A percentile compares a stretch with the other conserved stretches of the same genome.
phyloP scores from a whole-genome alignment of 805 yeast species.

The Candida ovalis region DNA sequence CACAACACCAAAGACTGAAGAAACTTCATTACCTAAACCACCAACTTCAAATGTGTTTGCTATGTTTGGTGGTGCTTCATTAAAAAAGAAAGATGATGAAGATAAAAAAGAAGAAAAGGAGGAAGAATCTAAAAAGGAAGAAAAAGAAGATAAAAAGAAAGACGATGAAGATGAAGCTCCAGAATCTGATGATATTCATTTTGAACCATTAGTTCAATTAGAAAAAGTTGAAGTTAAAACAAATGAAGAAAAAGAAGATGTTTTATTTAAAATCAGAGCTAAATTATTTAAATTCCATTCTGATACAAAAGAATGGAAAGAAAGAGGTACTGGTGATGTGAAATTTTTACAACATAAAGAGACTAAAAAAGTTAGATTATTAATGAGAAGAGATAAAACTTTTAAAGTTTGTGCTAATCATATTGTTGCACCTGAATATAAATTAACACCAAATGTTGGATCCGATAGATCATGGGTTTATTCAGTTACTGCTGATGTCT shows the following conservation, averaged over 20 bases:
- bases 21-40: conserved; percentile 42
- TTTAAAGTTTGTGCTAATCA: conserved; percentile 98
- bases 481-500: conserved; percentile 86
- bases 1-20: conserved; percentile 6
- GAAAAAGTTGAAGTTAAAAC: conserved; percentile 97
- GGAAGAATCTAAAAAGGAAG: conserved; percentile 30
- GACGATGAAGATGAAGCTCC: conserved; percentile 56
- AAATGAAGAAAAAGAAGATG: conserved; percentile 88
- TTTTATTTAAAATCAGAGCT: conserved; percentile 82
- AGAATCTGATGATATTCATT: conserved; percentile 83
- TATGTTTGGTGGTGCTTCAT: conserved; percentile 91
- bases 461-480: conserved; percentile 99
- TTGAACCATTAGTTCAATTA: conserved; percentile 92
- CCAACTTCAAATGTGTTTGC: conserved; percentile 85
- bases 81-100: conserved; percentile 48
- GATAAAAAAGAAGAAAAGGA: conserved; percentile 9
- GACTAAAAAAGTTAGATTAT: conserved; percentile 76
- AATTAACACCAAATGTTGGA: conserved; percentile 88
- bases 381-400: conserved; percentile 99
- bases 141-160: conserved; percentile 32
- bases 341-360: conserved; percentile 88
- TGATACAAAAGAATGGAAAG: conserved; percentile 94
- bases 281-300: conserved; percentile 84
- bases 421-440: conserved; percentile 76
- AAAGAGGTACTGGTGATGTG: conserved; percentile 98